Percentiles rank a stretch among this genome's conserved stretches.
These are phyloP conservation scores for Nannochloropsis gaditana DNA, from an alignment of 108 stramenopile genomes.

Conservation along the genomic window DNA sequence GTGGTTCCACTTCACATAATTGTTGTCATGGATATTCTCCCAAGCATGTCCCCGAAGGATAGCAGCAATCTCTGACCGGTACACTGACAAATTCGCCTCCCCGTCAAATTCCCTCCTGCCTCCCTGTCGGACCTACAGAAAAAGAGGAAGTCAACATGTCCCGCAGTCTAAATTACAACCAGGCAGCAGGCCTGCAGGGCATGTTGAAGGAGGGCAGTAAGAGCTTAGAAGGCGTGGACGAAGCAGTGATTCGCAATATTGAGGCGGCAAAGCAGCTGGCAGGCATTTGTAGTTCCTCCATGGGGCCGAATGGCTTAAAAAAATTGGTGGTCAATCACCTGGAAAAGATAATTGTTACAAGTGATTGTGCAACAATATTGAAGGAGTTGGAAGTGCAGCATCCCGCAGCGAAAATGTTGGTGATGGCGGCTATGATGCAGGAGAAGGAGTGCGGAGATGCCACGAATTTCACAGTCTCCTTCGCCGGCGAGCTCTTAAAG, in stretches of 20 bases:
- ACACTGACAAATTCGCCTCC: no score
- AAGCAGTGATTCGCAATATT: constrained; percentile 68
- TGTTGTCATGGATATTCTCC: no score
- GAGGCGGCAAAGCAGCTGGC: constrained; percentile 87
- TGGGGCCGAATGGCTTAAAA: constrained; percentile 97
- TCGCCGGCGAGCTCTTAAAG: constrained; percentile 83
- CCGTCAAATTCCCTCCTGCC: no score
- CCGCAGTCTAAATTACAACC: constrained; percentile 37
- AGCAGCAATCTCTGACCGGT: no score
- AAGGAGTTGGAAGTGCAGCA: constrained; percentile 93
- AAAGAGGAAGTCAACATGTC: neutral
- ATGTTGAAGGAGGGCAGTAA: constrained; percentile 62
- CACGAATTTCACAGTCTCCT: constrained; percentile 81
- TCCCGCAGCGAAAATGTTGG: constrained; percentile 94
- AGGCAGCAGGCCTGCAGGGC: constrained; percentile 54
- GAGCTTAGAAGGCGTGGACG: constrained; percentile 56
- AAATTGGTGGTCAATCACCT: constrained; percentile 98
- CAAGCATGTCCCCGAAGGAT: no score
- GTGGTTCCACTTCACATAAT: no score
- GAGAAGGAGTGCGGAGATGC: constrained; percentile 84
- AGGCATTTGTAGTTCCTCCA: constrained; percentile 77
- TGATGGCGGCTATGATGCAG: constrained; percentile 83
- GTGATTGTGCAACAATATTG: constrained; percentile 90
- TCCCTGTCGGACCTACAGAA: neutral
- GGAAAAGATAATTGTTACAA: constrained; percentile 93